These are phyloP conservation scores for Ophiostoma novo-ulmi DNA, from an alignment of 2,329 filamentous ascomycete genomes.

Conservation along the genomic window DNA sequence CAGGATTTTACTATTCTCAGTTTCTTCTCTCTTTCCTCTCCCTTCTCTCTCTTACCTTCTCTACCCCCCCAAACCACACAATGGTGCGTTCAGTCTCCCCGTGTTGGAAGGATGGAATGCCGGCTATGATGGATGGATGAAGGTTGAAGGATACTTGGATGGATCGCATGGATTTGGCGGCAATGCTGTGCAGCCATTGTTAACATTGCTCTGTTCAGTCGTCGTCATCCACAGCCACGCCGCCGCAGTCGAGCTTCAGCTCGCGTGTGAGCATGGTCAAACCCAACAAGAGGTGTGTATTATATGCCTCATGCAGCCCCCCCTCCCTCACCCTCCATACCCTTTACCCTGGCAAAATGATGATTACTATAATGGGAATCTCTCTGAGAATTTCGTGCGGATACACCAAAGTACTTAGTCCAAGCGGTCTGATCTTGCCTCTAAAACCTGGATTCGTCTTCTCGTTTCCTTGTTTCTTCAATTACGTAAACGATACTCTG, in stretches of 20 bases:
- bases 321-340: neutral
- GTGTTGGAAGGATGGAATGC: slow-evolving; percentile 14
- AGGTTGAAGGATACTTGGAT: neutral
- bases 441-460: slow-evolving; percentile 16
- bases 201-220: slow-evolving; percentile 42
- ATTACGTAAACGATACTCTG: neutral
- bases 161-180: neutral
- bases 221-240: slow-evolving; percentile 64
- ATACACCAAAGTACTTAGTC: slow-evolving; percentile 67
- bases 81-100: slow-evolving; percentile 18
- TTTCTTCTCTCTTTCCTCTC: neutral
- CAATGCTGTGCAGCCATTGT: slow-evolving; percentile 16
- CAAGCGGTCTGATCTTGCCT: slow-evolving; percentile 29
- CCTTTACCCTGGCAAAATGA: slow-evolving; percentile 46
- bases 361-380: slow-evolving; percentile 99
- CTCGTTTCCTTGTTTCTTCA: slow-evolving; percentile 20
- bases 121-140: neutral
- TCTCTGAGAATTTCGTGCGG: slow-evolving; percentile 95
- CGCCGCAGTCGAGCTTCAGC: slow-evolving; percentile 69
- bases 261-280: slow-evolving; percentile 77
- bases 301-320: slow-evolving; percentile 12
- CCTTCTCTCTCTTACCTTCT: neutral
- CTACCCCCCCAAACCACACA: neutral
- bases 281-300: slow-evolving; percentile 73
- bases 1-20: neutral